Base-by-base conservation (phyloP, 2,329 filamentous ascomycete species). In the Parasarocladium wereldwijsianum region DNA sequence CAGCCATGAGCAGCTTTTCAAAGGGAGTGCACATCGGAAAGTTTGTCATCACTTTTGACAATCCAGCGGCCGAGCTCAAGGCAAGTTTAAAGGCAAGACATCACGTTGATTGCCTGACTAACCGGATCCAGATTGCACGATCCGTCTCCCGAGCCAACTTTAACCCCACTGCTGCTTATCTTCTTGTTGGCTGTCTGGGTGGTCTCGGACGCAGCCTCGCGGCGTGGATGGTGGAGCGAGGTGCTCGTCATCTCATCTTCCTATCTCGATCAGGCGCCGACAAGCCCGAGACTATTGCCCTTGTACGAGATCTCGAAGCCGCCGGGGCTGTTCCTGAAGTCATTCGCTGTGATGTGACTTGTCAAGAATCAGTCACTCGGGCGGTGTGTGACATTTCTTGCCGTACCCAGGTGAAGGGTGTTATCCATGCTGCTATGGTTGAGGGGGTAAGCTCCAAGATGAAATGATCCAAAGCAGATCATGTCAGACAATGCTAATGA, bases 351-450 rank as follows among this genome's bases (percentile, higher is more conserved):
- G 45, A 41, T 16, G 32, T 37, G 3, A 26, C 24, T 4, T 33
- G 39, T 15, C 36, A 38, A 1, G 22, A 33, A 0, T 36, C 34
- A 6, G 42, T 44, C 5, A 30, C 36, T n/a, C 24, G 17, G 4
- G 39, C 40, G 6, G 36, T 44, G 3, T 20, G 15, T 15, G 26
- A 23, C 8, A 5, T 26, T 14, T 14, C 27, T 5, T 12, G 14
- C 5, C 10, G 12, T 4, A 16, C 16, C 4, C 31, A 34, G 0
- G 32, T 54, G 3, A 40, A 44, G 6, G 51, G 52, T 14, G 43
- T 53, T 2, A 33, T 54, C 3, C 49, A 55, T 12, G 48, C 46
- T 4, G 47, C 50, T 3, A 52, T 54, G 46, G 47, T 38, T 1
- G 33, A 6, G 7, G 11, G 26, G 15, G 26, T 27, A 27, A 27